Evolutionary conservation across 2,329 filamentous ascomycete genomes (phyloP), one percentile per base, ranked within the genome.

Genomic region (Cladorrhinum sp.): DNA sequence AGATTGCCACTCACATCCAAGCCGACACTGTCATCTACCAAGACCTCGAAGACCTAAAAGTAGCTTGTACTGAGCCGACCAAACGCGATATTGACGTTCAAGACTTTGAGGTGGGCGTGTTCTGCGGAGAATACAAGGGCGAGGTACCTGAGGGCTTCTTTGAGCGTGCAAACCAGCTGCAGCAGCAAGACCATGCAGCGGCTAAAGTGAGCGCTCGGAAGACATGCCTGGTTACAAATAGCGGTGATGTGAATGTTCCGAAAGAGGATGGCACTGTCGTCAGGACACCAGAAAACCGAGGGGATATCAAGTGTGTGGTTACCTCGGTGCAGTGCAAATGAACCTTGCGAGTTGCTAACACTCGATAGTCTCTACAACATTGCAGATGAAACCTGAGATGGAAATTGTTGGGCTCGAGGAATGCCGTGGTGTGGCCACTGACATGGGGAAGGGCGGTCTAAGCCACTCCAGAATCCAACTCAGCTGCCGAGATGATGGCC

Each of bases 71-170:
- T 1, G 87, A 92, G 66, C 83, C 91, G 3, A 86, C 85, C 63
- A 82, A 86, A 55, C 77, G 82, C 59, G 75, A 36, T 3, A 36
- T 83, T 62, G 72, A 75, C 29, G 71, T 84, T 67, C 79, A 79
- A 9, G 79, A 88, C 58, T 97, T 97, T 66, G 93, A 97, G 72
- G 87, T 96, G 1, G 93, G 93, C 57, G 93, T 97, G 10, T 97
- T 98, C 78, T 92, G 87, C 70, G 93, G 93, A 51, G 85, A 87
- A 65, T 97, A 97, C 75, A 81, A 91, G 62, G 97, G 93, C 0
- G 85, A 86, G 0, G 89, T 97, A 1, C 84, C 88, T 1, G 82
- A 87, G 7, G 87, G 84, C 41, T 97, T 97, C 76, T 93, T 97
- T 67, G 85, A 91, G 66, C 90, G 92, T 69, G 80, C 96, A 3